Conservation (phyloP, 2,329 filamentous ascomycete species). For the Westerdykella sp. region DNA sequence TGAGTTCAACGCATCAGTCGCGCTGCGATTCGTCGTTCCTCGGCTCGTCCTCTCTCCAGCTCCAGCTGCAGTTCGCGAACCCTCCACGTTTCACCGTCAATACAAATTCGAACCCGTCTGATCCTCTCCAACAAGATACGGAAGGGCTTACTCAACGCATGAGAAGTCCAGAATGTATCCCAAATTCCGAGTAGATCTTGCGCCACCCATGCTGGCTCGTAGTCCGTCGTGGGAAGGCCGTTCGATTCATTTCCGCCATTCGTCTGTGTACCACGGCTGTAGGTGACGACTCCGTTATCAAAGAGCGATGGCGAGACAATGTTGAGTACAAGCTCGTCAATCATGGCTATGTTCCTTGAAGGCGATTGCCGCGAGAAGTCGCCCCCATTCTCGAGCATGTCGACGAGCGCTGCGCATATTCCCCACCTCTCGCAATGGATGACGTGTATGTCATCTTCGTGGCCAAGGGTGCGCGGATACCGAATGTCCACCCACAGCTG, state of each 20-base stretch:
- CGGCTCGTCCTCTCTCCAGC: slow-evolving; percentile 27
- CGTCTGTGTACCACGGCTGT: too few species aligned
- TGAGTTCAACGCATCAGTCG: slow-evolving; percentile 15
- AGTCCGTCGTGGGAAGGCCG: background rate
- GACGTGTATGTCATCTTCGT: background rate
- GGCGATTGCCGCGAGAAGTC: slow-evolving; percentile 10
- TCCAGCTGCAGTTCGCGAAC: slow-evolving; percentile 25
- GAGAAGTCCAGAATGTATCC: slow-evolving; percentile 28
- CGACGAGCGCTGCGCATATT: slow-evolving; percentile 29
- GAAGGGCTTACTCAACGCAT: slow-evolving; percentile 21
- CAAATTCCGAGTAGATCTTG: slow-evolving; percentile 28
- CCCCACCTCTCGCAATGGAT: slow-evolving; percentile 17
- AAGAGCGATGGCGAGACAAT: slow-evolving; percentile 16
- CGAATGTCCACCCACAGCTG: slow-evolving; percentile 28
- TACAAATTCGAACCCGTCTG: slow-evolving; percentile 24
- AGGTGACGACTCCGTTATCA: too few species aligned
- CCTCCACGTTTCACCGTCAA: slow-evolving; percentile 22
- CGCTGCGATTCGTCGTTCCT: slow-evolving; percentile 22
- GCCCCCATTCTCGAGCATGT: slow-evolving; percentile 22
- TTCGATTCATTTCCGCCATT: too few species aligned
- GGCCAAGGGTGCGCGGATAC: slow-evolving; percentile 14
- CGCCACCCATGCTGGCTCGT: slow-evolving; percentile 21
- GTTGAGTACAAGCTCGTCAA: slow-evolving; percentile 31
- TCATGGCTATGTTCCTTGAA: slow-evolving; percentile 8
- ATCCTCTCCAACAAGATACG: slow-evolving; percentile 24